Base-by-base conservation (phyloP, 2,329 filamentous ascomycete species). In the Paradendryphiella salina region DNA sequence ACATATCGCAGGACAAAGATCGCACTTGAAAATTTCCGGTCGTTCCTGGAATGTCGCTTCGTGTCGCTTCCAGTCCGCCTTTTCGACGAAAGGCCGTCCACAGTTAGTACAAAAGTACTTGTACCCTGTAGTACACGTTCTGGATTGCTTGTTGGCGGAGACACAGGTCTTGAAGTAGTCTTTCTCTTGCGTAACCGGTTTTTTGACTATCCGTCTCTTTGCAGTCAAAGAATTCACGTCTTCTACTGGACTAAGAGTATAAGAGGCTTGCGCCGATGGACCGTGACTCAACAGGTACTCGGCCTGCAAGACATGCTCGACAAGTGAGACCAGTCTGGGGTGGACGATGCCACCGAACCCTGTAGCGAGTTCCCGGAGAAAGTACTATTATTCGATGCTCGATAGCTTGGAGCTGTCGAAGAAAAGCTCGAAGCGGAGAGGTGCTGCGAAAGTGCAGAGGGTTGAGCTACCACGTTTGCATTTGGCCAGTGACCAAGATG, bases 1-100 rank as follows among this genome's bases (percentile, higher is more conserved):
- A 66, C 86, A 85, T 57, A 81, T 80, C 54, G 83, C 80, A 59
- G 83, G 82, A 71, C 85, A 87, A 52, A 83, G 80, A 5, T 82
- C 82, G 60, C 84, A 86, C 4, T 80, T 80, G 57, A 85, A 86
- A 64, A 84, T 84, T 55, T 83, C 82, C 71, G 79, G 82, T 18
- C 84, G 80, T 72, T 86, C 84, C 70, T 86, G 84, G 60, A 85
- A 86, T 59, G 85, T 82, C 60, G 85, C 83, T 64, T 87, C 83
- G 66, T 87, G 85, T 5, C 82, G 77, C 67, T 85, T 85, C 85
- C 84, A 87, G 68, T 86, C 83, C 58, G 84, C 85, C 64, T 86
- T 86, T 58, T 82, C 78, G 70, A 83, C 80, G 63, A 86, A 86
- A 44, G 81, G 82, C 40, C 83, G 83, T 58, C 83, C 79, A 67